Evolutionary conservation across 2,329 filamentous ascomycete genomes (phyloP).

Genomic region (Alternaria sp.): DNA sequence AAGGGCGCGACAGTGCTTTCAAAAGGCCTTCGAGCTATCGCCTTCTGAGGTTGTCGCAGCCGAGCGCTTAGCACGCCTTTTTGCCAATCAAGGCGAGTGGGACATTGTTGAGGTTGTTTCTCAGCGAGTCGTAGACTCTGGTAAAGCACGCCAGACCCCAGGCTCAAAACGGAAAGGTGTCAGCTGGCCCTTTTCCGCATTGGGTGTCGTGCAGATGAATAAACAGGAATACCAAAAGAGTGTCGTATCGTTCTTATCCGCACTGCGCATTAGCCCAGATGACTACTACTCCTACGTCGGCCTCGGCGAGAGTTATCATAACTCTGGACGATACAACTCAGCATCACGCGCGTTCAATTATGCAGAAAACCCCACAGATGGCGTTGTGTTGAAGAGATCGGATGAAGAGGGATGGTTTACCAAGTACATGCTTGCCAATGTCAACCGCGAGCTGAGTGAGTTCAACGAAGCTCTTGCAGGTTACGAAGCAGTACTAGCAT

Average conservation of each 20-base stretch:
- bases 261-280: conserved; percentile 79
- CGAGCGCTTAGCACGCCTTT: conserved; percentile 82
- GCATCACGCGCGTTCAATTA: conserved; percentile 90
- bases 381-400: conserved; percentile 61
- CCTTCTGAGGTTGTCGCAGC: conserved; percentile 85
- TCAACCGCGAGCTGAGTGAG: conserved; percentile 90
- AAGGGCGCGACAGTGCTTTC: conserved; percentile 89
- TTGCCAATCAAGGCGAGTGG: conserved; percentile 93
- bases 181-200: conserved; percentile 94
- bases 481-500: conserved; percentile 76
- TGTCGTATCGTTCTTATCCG: conserved; percentile 90
- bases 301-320: conserved; percentile 96
- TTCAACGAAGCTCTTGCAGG: conserved; percentile 82
- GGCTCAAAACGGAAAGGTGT: conserved; percentile 92
- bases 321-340: conserved; percentile 91
- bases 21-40: conserved; percentile 94
- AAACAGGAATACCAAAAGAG: conserved; percentile 89
- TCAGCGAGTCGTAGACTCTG: conserved; percentile 91
- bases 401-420: conserved; percentile 89
- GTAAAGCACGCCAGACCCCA: conserved; percentile 86
- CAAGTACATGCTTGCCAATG: conserved; percentile 94
- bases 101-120: conserved; percentile 94
- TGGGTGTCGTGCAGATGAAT: conserved; percentile 94
- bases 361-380: conserved; percentile 77
- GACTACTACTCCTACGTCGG: conserved; percentile 98